These are phyloP conservation scores for Nitzschia palea DNA, from an alignment of 108 stramenopile genomes.

Conservation along the genomic window DNA sequence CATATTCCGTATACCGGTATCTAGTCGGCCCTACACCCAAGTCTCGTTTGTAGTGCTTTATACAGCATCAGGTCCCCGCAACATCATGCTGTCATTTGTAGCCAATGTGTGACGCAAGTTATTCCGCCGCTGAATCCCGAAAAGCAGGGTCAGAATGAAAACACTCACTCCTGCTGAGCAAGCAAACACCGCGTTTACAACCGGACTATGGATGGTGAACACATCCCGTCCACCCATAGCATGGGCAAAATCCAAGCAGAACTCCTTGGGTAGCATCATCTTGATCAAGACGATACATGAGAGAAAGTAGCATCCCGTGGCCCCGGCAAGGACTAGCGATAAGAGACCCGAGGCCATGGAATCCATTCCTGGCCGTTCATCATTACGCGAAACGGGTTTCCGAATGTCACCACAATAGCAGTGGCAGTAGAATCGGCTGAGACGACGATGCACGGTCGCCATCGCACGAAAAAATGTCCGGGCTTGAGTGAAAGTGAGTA, in stretches of 20 bases:
- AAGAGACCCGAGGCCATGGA: not conserved
- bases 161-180: slow-evolving; percentile 49
- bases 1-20: too few species aligned
- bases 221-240: slow-evolving; percentile 55
- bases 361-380: not conserved
- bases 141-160: slow-evolving; percentile 51
- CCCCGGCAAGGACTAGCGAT: slow-evolving; percentile 22
- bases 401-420: slow-evolving; percentile 13
- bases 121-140: slow-evolving; percentile 78
- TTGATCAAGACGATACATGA: slow-evolving; percentile 74
- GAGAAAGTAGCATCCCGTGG: slow-evolving; percentile 72
- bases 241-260: slow-evolving; percentile 50
- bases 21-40: too few species aligned
- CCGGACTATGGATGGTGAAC: slow-evolving; percentile 42
- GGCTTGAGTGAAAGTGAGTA: slow-evolving; percentile 66
- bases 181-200: slow-evolving; percentile 56
- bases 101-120: slow-evolving; percentile 41
- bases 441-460: slow-evolving; percentile 45
- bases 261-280: slow-evolving; percentile 59
- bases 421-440: slow-evolving; percentile 24
- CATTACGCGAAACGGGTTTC: not conserved
- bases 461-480: slow-evolving; percentile 63
- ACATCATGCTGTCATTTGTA: not conserved
- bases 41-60: not conserved
- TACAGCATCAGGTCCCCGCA: not conserved